These are phyloP conservation scores for Urostyla sp. DNA, from an alignment of 73 alveolate species.

Conservation along the genomic window DNA sequence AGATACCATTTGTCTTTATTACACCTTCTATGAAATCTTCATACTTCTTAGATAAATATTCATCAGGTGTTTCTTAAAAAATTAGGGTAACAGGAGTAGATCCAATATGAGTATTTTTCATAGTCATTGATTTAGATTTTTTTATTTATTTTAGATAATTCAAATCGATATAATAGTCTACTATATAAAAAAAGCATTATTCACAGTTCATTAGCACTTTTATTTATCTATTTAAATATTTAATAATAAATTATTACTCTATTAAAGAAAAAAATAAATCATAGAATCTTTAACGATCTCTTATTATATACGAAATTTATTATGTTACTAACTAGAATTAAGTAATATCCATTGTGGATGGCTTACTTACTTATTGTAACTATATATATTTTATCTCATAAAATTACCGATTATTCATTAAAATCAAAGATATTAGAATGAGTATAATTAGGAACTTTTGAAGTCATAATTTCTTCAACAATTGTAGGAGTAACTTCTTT, in stretches of 20 bases:
- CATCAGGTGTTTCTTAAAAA: slow-evolving; percentile 20
- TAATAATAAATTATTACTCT: neutral
- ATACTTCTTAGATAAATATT: slow-evolving; percentile 8
- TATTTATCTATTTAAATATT: neutral
- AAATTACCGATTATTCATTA: too few relatives aligned
- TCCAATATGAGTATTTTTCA: slow-evolving; percentile 16
- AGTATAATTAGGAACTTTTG: neutral
- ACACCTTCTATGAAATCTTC: slow-evolving; percentile 24
- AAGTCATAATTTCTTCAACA: neutral
- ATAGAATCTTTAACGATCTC: slow-evolving; percentile 21
- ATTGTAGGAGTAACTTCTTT: neutral
- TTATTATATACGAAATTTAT: slow-evolving; percentile 2
- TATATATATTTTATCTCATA: too few relatives aligned
- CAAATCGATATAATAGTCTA: neutral
- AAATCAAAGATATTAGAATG: too few relatives aligned
- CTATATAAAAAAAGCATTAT: neutral
- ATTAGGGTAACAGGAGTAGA: neutral
- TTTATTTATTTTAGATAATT: neutral
- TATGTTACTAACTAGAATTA: slow-evolving; percentile 1
- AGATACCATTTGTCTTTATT: neutral
- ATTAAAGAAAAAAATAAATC: slow-evolving; percentile 13
- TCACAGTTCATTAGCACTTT: slow-evolving; percentile 26
- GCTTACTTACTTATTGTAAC: too few relatives aligned
- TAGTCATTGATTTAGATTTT: slow-evolving; percentile 4
- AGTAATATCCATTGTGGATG: neutral